Evolutionary conservation across 75 land plant species (phyloP), one percentile per base, ranked within the genome.

Genomic region (Selaginella tamariscina): DNA sequence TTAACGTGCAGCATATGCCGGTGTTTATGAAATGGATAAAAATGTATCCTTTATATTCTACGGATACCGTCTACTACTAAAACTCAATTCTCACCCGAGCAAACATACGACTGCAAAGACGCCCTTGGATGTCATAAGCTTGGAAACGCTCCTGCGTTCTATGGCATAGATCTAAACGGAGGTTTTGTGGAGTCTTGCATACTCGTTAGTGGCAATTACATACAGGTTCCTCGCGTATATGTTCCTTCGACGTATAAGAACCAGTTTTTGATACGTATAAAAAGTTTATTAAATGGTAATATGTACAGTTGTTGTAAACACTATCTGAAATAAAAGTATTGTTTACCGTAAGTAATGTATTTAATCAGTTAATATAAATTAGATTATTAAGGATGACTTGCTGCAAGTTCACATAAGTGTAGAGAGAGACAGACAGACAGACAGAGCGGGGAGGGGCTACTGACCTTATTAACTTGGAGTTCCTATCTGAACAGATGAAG

Each of bases 11-110:
- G 96, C 91, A 94, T 68, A 83, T 94, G 62, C 98, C 98, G 0
- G 71, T 64, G n/a, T 94, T 90, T 70, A 87, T 94, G 78, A 77
- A 68, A 44, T 94, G 98, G 98, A 30, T 90, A 69, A 89, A 87
- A 75, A 94, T 64, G 24, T 81, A n/a, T 94, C 98, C 0, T 90
- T 87, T 74, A 75, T 90, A 69, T 86, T 82, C 77, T 87, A 94
- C 57, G 96, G 98, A 1, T 94, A 86, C 66, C 74, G 91, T 33
- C 87, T 94, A 29, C 77, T 94, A 2, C 70, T 87, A 63, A 95
- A 70, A 84, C 83, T 44, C 99, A 95, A 55, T 95, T 85, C 56
- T 80, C 87, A 9, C 89, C 87, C 28, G 84, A 87, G 27, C 75
- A 80, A 56, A 33, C 75, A 2, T 95, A 85, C 65, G 88, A 85